Evolutionary conservation across 768 basidiomycete genomes (phyloP).

Genomic region (Hygrophorus pudorinus): DNA sequence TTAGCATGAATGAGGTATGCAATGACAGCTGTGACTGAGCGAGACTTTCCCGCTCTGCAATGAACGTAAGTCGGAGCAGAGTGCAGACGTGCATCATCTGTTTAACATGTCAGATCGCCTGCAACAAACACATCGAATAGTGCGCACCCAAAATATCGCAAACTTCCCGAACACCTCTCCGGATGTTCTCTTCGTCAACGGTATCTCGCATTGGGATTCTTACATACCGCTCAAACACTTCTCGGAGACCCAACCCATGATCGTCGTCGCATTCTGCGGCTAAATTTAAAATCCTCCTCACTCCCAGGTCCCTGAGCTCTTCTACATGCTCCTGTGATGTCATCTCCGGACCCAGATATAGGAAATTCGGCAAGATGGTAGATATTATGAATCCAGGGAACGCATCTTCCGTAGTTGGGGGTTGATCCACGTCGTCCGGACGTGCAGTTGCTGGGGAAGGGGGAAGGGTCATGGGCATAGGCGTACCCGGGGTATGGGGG

Average conservation of each 20-base stretch:
- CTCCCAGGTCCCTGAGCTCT: constrained; percentile 63
- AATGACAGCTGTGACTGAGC: constrained; percentile 94
- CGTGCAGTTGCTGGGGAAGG: constrained; percentile 58
- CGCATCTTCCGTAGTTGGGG: constrained; percentile 51
- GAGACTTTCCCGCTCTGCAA: constrained; percentile 92
- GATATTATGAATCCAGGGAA: constrained; percentile 72
- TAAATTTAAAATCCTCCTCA: constrained; percentile 84
- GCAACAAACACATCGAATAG: neutral
- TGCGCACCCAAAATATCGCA: constrained; percentile 79
- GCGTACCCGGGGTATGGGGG: constrained; percentile 43
- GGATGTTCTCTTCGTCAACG: constrained; percentile 88
- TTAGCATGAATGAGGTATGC: constrained; percentile 96
- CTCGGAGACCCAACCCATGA: constrained; percentile 54
- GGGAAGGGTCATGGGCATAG: constrained; percentile 27
- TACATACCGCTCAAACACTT: constrained; percentile 74
- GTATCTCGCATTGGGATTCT: constrained; percentile 92
- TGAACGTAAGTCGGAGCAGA: constrained; percentile 90
- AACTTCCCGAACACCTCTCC: constrained; percentile 69
- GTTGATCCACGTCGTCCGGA: constrained; percentile 33
- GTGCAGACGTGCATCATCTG: constrained; percentile 88
- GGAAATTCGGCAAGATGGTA: constrained; percentile 82
- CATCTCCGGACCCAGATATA: constrained; percentile 87
- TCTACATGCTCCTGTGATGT: constrained; percentile 64
- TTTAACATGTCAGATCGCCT: neutral
- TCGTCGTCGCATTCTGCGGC: constrained; percentile 87